These are phyloP conservation scores for Termitomyces sp. DNA, from an alignment of 768 basidiomycete species.

Conservation along the genomic window DNA sequence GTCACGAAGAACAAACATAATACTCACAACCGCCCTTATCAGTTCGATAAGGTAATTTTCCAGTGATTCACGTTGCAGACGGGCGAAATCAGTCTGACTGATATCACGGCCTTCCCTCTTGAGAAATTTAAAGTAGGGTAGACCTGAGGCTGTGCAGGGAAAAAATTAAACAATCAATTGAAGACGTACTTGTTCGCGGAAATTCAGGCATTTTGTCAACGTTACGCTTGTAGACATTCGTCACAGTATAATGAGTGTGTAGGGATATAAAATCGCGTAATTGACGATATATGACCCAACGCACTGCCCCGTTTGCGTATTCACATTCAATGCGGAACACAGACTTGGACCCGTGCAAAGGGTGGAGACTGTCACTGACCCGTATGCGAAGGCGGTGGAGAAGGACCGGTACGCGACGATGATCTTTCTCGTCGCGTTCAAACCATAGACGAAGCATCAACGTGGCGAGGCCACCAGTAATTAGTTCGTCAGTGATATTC, in stretches of 20 bases:
- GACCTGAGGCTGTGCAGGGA: conserved; percentile 35
- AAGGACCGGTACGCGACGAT: conserved; percentile 73
- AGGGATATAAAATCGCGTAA: conserved; percentile 88
- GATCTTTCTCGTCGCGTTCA: conserved; percentile 81
- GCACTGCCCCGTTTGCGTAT: conserved; percentile 86
- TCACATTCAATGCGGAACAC: conserved; percentile 93
- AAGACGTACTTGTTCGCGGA: conserved; percentile 65
- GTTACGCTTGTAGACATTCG: conserved; percentile 73
- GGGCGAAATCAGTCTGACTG: conserved; percentile 71
- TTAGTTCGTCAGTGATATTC: conserved; percentile 79
- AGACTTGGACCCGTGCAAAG: conserved; percentile 68
- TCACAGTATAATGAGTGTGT: conserved; percentile 84
- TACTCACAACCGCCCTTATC: conserved; percentile 81
- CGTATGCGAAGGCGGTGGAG: conserved; percentile 80
- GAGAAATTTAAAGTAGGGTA: conserved; percentile 89
- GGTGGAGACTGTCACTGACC: conserved; percentile 82
- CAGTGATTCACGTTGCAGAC: conserved; percentile 73
- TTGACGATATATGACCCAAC: conserved; percentile 96
- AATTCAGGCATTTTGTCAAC: conserved; percentile 86
- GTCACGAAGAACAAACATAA: neutral
- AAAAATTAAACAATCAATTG: neutral
- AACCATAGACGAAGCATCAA: conserved; percentile 81
- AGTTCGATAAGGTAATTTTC: conserved; percentile 87
- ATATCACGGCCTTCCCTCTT: conserved; percentile 57
- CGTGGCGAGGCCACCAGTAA: conserved; percentile 72